Evolutionary conservation across 495 filamentous ascomycete species (phyloP), one percentile per base, ranked within the genome.

Genomic region (Pyrenopolyporus hunteri): DNA sequence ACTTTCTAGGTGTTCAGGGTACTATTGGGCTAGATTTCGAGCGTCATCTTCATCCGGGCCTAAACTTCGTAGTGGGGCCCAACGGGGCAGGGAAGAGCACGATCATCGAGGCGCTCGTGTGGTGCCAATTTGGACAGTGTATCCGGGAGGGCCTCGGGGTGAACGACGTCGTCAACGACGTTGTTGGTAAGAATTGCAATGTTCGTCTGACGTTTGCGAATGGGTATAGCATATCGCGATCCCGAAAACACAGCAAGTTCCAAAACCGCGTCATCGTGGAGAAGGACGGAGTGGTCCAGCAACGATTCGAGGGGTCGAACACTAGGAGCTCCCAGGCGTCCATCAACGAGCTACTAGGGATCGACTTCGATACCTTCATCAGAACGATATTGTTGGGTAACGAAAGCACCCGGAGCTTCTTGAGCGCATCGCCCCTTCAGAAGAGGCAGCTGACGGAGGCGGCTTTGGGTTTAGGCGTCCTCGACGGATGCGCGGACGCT

Each of bases 91-190:
- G 70, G 13, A 70, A 74, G 43, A 71, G 68, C 50, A 70, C 69
- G 3, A 28, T 74, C 2, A 51, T 74, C 13, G 72, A 74, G 43
- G 72, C 72, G n/a, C 63, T 72, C 13, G 66, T 67, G 2, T 74
- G 70, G 72, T 74, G 68, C 29, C 72, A 73, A 23, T 74, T 73
- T 23, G 72, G 72, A 6, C 57, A 49, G 14, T 71, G 69, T 13
- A 57, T 73, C 31, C 66, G 72, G 8, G 63, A 52, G 20, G 68
- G 70, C 1, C 46, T 72, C 7, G 48, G 40, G 9, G 68, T 62
- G 6, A 58, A 64, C 3, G 70, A 73, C 23, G 70, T 70, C 19
- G 66, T 74, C 55, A 74, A 74, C 31, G 72, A 74, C 39, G 42
- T 55, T 28, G 49, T 59, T n/a, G 46, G 58, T 22, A 67, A 49